A percentile compares a stretch with the other conserved stretches of the same genome.
These are phyloP conservation scores for Aspergillus baeticus DNA, from an alignment of 495 filamentous ascomycete species.

Conservation along the genomic window DNA sequence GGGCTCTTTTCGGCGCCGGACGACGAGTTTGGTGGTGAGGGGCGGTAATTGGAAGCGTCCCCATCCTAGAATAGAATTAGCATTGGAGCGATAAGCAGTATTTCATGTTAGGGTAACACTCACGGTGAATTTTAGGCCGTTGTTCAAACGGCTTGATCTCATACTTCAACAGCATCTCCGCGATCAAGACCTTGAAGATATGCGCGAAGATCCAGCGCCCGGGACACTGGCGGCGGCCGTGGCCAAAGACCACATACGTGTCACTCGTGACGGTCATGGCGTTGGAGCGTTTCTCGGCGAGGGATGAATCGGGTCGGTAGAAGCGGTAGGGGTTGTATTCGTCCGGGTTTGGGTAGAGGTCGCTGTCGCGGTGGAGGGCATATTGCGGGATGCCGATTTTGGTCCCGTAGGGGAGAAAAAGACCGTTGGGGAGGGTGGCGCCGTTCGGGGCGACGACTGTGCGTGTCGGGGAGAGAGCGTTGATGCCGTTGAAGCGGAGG, in stretches of 20 bases:
- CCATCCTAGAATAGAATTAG: slow-evolving; percentile 7
- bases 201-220: slow-evolving; percentile 18
- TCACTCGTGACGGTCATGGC: slow-evolving; percentile 12
- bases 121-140: slow-evolving; percentile 11
- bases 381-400: slow-evolving; percentile 15
- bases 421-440: slow-evolving; percentile 5
- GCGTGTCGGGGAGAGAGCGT: slow-evolving; percentile 9
- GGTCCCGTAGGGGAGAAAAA: slow-evolving; percentile 10
- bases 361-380: slow-evolving; percentile 15
- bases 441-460: slow-evolving; percentile 11
- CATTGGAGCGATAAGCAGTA: background rate
- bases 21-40: slow-evolving; percentile 5
- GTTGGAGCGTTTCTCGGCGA: background rate
- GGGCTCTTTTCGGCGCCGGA: slow-evolving; percentile 11
- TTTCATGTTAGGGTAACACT: background rate
- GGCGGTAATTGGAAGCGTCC: slow-evolving; percentile 16
- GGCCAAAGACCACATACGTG: slow-evolving; percentile 13
- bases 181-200: slow-evolving; percentile 9
- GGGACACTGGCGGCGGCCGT: slow-evolving; percentile 14
- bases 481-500: slow-evolving; percentile 16
- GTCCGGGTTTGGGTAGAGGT: slow-evolving; percentile 9
- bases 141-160: slow-evolving; percentile 8
- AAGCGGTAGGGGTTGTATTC: slow-evolving; percentile 15
- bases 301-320: background rate
- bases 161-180: slow-evolving; percentile 15